Evolutionary conservation across 2,329 filamentous ascomycete genomes (phyloP).

Genomic region (Drechslera avenae): DNA sequence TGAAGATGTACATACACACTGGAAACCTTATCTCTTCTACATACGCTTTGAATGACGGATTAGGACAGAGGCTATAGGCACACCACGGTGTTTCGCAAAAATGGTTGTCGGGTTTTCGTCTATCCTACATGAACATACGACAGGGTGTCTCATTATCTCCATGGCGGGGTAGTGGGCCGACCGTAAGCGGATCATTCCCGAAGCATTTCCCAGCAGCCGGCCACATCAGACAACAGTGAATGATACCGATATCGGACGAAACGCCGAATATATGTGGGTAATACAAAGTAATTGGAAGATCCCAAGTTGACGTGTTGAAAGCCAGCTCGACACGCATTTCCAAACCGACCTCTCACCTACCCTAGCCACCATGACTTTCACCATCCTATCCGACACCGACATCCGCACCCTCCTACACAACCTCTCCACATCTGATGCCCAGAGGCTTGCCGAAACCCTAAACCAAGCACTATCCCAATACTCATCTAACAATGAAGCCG

Average conservation of each 20-base stretch:
- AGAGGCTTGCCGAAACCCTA: conserved; percentile 6
- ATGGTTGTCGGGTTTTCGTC: not conserved
- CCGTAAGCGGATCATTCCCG: not conserved
- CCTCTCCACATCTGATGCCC: conserved; percentile 26
- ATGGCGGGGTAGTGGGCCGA: not conserved
- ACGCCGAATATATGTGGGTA: not conserved
- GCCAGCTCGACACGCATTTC: too few relatives aligned
- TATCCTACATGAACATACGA: not conserved
- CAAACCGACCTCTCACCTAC: not conserved
- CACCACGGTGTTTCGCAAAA: too few relatives aligned
- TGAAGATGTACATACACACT: too few relatives aligned
- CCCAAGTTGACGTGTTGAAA: too few relatives aligned
- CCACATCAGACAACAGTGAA: not conserved
- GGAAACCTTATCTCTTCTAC: too few relatives aligned
- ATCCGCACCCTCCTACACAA: conserved; percentile 44
- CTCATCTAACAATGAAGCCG: conserved; percentile 26
- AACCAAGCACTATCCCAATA: conserved; percentile 39
- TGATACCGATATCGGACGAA: not conserved
- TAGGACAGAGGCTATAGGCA: too few relatives aligned
- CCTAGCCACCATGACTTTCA: conserved; percentile 13
- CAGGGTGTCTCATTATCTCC: too few relatives aligned
- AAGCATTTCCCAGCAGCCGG: not conserved
- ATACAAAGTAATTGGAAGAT: not conserved
- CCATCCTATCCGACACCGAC: conserved; percentile 23
- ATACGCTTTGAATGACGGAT: too few relatives aligned